phyloP scores from a whole-genome alignment of 23 red algal genomes.

The Gracilariopsis chorda region DNA sequence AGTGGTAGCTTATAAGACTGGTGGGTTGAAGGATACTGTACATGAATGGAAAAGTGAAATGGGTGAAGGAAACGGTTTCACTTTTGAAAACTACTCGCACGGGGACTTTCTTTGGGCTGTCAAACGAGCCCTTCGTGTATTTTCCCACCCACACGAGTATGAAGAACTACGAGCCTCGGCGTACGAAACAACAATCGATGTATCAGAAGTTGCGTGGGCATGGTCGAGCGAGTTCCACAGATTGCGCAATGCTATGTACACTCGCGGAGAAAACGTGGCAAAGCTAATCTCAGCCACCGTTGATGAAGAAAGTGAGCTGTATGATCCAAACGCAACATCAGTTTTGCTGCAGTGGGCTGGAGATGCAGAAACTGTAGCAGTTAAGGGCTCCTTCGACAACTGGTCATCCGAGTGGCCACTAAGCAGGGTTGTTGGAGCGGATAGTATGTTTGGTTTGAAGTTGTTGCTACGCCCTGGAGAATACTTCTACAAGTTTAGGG shows the following conservation, averaged over 20 bases:
- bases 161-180: slow-evolving; percentile 73
- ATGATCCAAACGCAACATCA: slow-evolving; percentile 36
- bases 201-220: slow-evolving; percentile 91
- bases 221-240: slow-evolving; percentile 96
- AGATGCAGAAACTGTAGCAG: slow-evolving; percentile 31
- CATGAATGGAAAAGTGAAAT: slow-evolving; percentile 89
- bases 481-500: slow-evolving; percentile 93
- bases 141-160: slow-evolving; percentile 86
- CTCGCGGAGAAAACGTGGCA: slow-evolving; percentile 53
- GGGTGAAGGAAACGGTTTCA: slow-evolving; percentile 89
- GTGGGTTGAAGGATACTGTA: slow-evolving; percentile 95
- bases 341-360: slow-evolving; percentile 71
- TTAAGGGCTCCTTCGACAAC: slow-evolving; percentile 98
- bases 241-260: slow-evolving; percentile 80
- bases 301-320: slow-evolving; percentile 46
- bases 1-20: slow-evolving; percentile 87
- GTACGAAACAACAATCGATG: slow-evolving; percentile 86
- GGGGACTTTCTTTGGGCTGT: slow-evolving; percentile 86
- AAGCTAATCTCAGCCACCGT: slow-evolving; percentile 37
- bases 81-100: slow-evolving; percentile 87
- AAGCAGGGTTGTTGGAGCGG: slow-evolving; percentile 16
- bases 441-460: slow-evolving; percentile 35
- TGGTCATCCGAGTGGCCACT: slow-evolving; percentile 89
- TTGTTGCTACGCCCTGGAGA: slow-evolving; percentile 81
- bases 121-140: slow-evolving; percentile 93